Conservation (phyloP, 768 basidiomycete genomes). For the Exidia glandulosa region DNA sequence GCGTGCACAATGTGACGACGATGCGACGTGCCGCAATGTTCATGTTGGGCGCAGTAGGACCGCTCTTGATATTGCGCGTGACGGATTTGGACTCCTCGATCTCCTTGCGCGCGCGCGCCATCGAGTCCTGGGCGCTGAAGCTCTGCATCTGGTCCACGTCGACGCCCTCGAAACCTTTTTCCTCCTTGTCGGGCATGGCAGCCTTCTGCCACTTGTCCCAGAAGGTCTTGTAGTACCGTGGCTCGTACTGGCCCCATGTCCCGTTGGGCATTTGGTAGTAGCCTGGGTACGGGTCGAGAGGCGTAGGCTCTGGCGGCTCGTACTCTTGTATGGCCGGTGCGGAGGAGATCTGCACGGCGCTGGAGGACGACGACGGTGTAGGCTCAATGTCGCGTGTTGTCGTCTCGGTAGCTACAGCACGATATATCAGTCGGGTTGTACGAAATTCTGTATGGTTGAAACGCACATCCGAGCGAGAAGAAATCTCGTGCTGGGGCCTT, state of each 20-base stretch:
- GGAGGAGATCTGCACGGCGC: constrained; percentile 37
- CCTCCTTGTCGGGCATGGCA: constrained; percentile 1
- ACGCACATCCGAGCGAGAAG: constrained; percentile 44
- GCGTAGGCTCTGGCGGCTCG: constrained; percentile 61
- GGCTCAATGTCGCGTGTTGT: background rate
- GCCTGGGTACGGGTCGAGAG: constrained; percentile 70
- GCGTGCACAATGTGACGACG: background rate
- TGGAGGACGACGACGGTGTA: background rate
- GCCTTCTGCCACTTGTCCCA: constrained; percentile 59
- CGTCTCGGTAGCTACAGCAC: constrained; percentile 9
- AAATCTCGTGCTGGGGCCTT: constrained; percentile 42
- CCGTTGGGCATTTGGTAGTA: constrained; percentile 81
- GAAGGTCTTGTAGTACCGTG: constrained; percentile 55
- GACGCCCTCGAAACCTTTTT: constrained; percentile 59
- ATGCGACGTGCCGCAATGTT: constrained; percentile 56
- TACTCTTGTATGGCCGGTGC: constrained; percentile 62
- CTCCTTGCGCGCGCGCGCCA: constrained; percentile 57
- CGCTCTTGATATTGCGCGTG: constrained; percentile 49
- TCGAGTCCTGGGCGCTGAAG: constrained; percentile 59
- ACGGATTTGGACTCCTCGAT: constrained; percentile 63
- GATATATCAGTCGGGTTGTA: background rate
- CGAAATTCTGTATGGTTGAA: constrained; percentile 16
- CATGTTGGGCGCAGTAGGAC: constrained; percentile 58
- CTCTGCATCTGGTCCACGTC: constrained; percentile 44
- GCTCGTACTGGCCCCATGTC: constrained; percentile 64